Base-by-base conservation (phyloP, 2,329 filamentous ascomycete genomes). In the Ascochyta pisi region DNA sequence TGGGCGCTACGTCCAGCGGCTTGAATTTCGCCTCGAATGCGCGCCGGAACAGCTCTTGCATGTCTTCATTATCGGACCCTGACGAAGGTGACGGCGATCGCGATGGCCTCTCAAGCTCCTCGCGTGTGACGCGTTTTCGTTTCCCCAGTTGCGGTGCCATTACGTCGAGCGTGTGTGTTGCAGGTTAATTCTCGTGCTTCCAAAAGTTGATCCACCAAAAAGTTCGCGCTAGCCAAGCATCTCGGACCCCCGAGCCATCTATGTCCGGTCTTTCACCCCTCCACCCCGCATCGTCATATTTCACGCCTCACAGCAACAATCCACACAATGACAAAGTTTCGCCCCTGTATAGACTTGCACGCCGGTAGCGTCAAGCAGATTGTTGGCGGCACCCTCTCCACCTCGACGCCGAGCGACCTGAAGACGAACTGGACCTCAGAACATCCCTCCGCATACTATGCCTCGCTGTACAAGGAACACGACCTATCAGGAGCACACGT, bases 281-380 rank as follows among this genome's bases (percentile, higher is more conserved):
- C 60, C 50, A 58, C 57, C 61, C 60, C 60, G 56, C 65, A 29
- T 13, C 52, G 49, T 52, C 54, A 39, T 26, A 23, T 43, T 45
- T 10, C 16, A 42, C 44, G 22, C 34, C 34, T 35, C 37, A 15
- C 35, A 19, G 23, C 8, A n/a, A 27, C 23, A 29, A 5, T 16
- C 37, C 19, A 16, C 51, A 63, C 23, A 42, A 96, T 99, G 95
- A 98, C 95, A 3, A 87, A 89, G 66, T 99, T 99, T 73, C 85
- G 95, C 35, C 95, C 95, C 19, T 99, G 95, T 73, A 98, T 99
- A 77, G 95, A 99, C 79, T 85, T 99, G 49, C 95, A 99, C 77
- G 89, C 93, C n/a, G 95, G 95, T 13, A 89, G 94, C 73, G 95
- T 99, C 57, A 99, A 99, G 81, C 95, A 99, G 77, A 99, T 99